phyloP scores from a whole-genome alignment of 2,329 filamentous ascomycete species.

The Ceratocystis variospora region DNA sequence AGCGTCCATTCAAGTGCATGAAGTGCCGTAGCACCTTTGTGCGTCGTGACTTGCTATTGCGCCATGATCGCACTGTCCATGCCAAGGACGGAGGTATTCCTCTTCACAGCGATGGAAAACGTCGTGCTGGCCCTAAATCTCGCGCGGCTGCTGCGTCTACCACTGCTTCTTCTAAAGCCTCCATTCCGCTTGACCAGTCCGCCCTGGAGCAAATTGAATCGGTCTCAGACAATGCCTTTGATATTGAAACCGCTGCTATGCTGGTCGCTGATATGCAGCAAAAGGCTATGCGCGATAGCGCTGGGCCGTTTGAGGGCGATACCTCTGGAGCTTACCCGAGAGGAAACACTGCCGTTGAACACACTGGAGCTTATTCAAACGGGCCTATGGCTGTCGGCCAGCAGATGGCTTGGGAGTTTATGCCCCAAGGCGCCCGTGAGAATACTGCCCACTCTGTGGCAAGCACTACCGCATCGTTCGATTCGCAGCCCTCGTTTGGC shows the following conservation, averaged over 20 bases:
- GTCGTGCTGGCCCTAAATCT: conserved; percentile 58
- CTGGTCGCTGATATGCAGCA: conserved; percentile 96
- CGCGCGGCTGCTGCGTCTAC: conserved; percentile 36
- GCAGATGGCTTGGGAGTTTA: conserved; percentile 63
- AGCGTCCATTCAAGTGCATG: conserved; percentile 94
- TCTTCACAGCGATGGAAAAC: conserved; percentile 86
- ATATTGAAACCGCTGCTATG: conserved; percentile 95
- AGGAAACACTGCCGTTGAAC: conserved; percentile 59
- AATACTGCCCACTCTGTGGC: conserved; percentile 59
- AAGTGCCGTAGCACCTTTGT: conserved; percentile 99
- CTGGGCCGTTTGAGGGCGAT: conserved; percentile 42
- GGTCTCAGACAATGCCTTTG: conserved; percentile 70
- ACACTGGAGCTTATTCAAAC: conserved; percentile 60
- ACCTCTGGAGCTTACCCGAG: conserved; percentile 55
- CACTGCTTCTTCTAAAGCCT: conserved; percentile 54
- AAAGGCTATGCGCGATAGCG: conserved; percentile 57
- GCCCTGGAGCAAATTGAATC: conserved; percentile 87
- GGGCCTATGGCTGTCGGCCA: conserved; percentile 71
- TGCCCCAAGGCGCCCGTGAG: conserved; percentile 55
- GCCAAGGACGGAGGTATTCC: conserved; percentile 94
- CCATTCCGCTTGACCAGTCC: conserved; percentile 69
- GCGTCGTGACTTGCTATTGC: conserved; percentile 84
- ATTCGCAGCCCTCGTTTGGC: conserved; percentile 50
- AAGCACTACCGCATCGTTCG: conserved; percentile 52
- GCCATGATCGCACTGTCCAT: conserved; percentile 96